Evolutionary conservation across 2,329 filamentous ascomycete genomes (phyloP), one percentile per base, ranked within the genome.

Genomic region (Alternaria metachromatica): DNA sequence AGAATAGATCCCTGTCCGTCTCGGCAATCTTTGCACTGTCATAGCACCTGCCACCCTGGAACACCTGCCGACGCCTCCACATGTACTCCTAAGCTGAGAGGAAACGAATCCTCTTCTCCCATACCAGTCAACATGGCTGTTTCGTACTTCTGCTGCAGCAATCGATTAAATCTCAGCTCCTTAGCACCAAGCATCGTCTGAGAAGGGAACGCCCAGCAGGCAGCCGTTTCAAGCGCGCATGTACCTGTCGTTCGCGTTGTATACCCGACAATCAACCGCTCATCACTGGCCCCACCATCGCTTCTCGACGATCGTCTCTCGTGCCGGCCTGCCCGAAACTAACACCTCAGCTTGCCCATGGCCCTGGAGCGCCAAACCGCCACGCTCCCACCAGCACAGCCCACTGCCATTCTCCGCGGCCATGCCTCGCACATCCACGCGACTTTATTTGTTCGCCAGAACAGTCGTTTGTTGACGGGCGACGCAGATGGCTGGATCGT

Each of bases 401-500:
- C 89, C 55, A 80, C 81, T 49, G 91, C 91, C 77, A 89, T 98
- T 63, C 87, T 99, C 41, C 92, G 96, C 67, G 96, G 96, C 56
- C 96, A 98, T 82, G 87, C 88, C 58, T 86, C 91, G 1, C 89
- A 93, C 68, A 89, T 97, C 51, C 94, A 97, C 76, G 87, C 89
- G 20, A 85, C 94, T 5, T 83, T 87, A 56, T 95, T 98, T 76
- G 84, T 93, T 69, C 86, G 88, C 57, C 79, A 83, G 44, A 97
- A 97, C 77, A 85, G 88, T 62, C 90, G 92, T 33, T 88, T 99
- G 6, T 83, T 93, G 12, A 96, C 93, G 1, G 95, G 92, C 37
- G 96, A 99, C 80, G 92, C 93, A 9, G 92, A 97, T 45, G 96
- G 96, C 63, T 97, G 91, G 86, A 85, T 97, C 33, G 87, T 97